These are phyloP conservation scores for Vaucheria bursata DNA, from an alignment of 352 stramenopile genomes.

Conservation along the genomic window DNA sequence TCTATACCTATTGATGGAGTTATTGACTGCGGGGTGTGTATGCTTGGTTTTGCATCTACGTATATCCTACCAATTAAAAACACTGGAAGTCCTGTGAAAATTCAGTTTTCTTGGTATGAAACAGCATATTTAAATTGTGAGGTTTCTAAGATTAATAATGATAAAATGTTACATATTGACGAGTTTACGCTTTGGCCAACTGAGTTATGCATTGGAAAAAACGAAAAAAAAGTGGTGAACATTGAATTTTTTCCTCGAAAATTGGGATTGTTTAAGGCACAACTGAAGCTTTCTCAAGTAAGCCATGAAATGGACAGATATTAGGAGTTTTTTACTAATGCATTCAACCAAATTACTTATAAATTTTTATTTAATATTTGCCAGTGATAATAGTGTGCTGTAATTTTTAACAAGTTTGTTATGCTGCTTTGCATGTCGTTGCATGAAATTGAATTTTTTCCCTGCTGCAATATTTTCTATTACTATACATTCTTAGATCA, in stretches of 20 bases:
- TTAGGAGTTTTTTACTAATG: too few species aligned
- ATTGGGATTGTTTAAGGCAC: slow-evolving; percentile 10
- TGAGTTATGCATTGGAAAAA: slow-evolving; percentile 11
- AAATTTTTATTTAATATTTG: too few species aligned
- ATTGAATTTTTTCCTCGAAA: slow-evolving; percentile 23
- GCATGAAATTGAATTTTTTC: too few species aligned
- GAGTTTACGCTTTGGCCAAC: slow-evolving; percentile 25
- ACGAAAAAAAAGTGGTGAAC: slow-evolving; percentile 1
- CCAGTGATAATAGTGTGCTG: too few species aligned
- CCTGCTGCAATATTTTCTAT: too few species aligned
- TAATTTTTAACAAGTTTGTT: too few species aligned
- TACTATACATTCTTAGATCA: too few species aligned
- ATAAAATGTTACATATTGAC: slow-evolving; percentile 12
- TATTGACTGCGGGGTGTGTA: slow-evolving; percentile 42
- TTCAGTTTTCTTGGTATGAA: slow-evolving; percentile 30
- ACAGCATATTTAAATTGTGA: neutral
- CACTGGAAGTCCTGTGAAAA: slow-evolving; percentile 18
- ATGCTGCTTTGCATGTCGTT: too few species aligned
- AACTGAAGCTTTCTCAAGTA: slow-evolving; percentile 28
- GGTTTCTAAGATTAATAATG: neutral
- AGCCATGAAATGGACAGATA: too few species aligned
- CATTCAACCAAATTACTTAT: too few species aligned
- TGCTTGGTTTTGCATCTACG: slow-evolving; percentile 21
- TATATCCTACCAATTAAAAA: slow-evolving; percentile 37
- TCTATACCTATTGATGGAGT: slow-evolving; percentile 24